phyloP scores from a whole-genome alignment of 2,329 filamentous ascomycete genomes.

The Colletotrichum agaves region DNA sequence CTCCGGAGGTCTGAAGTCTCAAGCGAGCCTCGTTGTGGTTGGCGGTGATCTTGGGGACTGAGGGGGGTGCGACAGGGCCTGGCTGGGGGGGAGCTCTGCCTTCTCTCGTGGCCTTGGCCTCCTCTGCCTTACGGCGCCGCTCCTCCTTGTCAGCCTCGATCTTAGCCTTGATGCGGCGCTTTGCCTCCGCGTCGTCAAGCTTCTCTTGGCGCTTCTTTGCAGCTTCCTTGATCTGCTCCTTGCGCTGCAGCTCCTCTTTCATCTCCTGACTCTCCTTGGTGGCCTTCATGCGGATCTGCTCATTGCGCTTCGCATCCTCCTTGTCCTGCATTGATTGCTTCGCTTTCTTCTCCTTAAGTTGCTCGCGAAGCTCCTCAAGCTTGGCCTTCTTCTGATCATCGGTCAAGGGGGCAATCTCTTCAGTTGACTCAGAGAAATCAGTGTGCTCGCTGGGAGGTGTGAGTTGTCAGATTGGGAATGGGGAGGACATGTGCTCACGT shows the following conservation, averaged over 20 bases:
- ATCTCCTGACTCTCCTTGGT: constrained; percentile 89
- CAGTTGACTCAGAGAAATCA: constrained; percentile 92
- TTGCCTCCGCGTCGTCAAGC: constrained; percentile 83
- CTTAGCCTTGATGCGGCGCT: constrained; percentile 89
- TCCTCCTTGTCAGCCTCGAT: constrained; percentile 96
- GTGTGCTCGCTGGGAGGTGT: constrained; percentile 74
- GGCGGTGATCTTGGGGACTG: constrained; percentile 69
- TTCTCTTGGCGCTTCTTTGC: constrained; percentile 90
- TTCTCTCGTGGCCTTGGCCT: constrained; percentile 86
- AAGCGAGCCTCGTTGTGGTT: constrained; percentile 85
- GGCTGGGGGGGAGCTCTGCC: constrained; percentile 68
- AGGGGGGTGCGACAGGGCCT: constrained; percentile 57
- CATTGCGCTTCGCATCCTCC: constrained; percentile 84
- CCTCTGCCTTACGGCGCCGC: constrained; percentile 84
- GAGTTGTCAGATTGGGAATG: constrained; percentile 12
- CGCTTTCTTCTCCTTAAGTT: constrained; percentile 78
- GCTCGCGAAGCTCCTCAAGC: constrained; percentile 78
- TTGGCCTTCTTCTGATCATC: constrained; percentile 90
- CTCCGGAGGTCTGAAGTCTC: constrained; percentile 79
- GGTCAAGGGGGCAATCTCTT: constrained; percentile 89
- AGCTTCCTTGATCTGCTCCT: constrained; percentile 93
- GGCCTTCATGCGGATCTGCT: constrained; percentile 85
- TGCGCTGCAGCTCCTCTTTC: constrained; percentile 88
- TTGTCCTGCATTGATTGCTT: constrained; percentile 78
- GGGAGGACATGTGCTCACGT: constrained; percentile 63